phyloP scores from a whole-genome alignment of 768 basidiomycete genomes.

The Fibroporia radiculosa region DNA sequence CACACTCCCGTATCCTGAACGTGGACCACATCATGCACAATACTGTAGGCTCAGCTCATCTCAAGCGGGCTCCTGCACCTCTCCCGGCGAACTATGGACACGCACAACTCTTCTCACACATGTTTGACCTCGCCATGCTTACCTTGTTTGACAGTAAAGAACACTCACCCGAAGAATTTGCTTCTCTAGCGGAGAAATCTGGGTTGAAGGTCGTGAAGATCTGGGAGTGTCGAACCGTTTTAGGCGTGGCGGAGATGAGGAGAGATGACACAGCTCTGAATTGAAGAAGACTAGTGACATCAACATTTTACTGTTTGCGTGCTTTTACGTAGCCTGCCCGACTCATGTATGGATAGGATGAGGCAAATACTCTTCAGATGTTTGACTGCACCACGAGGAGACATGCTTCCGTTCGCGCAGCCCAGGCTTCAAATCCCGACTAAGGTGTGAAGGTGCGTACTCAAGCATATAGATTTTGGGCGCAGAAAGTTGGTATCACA shows the following conservation, averaged over 20 bases:
- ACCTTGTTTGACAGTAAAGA: slow-evolving; percentile 8
- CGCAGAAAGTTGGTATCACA: too few relatives aligned
- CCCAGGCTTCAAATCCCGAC: too few relatives aligned
- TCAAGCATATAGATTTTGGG: too few relatives aligned
- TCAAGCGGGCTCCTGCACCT: slow-evolving; percentile 5
- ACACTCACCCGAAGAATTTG: slow-evolving; percentile 6
- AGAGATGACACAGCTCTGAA: too few relatives aligned
- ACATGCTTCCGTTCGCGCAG: too few relatives aligned
- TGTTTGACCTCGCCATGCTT: slow-evolving; percentile 11
- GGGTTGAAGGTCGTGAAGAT: slow-evolving; percentile 8
- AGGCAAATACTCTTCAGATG: too few relatives aligned
- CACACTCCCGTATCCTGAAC: slow-evolving; percentile 5
- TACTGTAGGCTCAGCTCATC: slow-evolving; percentile 1
- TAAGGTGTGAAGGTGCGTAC: too few relatives aligned
- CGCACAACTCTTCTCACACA: slow-evolving; percentile 1
- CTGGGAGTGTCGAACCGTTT: slow-evolving; percentile 6
- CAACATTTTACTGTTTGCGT: too few relatives aligned
- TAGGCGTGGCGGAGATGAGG: slow-evolving; percentile 9
- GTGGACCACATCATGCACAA: slow-evolving; percentile 5
- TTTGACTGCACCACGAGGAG: too few relatives aligned
- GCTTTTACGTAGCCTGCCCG: too few relatives aligned
- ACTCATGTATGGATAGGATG: too few relatives aligned
- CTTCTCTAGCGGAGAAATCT: slow-evolving; percentile 4
- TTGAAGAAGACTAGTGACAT: too few relatives aligned
- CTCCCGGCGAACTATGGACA: slow-evolving; percentile 11